Percentiles rank a stretch among this genome's conserved stretches.
These are phyloP conservation scores for Syzygium jambos DNA, from an alignment of 345 rosid genomes.

Conservation along the genomic window DNA sequence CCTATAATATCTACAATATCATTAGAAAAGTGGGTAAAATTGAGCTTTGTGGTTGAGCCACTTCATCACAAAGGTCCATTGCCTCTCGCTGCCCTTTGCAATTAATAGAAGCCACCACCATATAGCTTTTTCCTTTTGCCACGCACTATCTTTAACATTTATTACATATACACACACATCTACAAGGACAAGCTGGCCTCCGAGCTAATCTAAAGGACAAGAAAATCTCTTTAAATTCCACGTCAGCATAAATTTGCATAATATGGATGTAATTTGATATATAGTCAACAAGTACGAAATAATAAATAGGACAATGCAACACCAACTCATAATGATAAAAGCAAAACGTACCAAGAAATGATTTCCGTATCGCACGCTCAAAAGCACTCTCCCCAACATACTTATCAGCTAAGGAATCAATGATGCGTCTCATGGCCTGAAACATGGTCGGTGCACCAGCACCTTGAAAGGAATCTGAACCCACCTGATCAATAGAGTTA, in stretches of 20 bases:
- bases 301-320: neutral
- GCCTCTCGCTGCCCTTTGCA: neutral
- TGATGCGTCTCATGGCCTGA: slow-evolving; percentile 86
- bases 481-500: slow-evolving; percentile 49
- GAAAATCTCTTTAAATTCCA: neutral
- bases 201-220: neutral
- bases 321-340: neutral
- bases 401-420: slow-evolving; percentile 49
- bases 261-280: neutral
- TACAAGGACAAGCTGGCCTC: rapidly evolving
- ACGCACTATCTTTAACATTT: no score
- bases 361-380: slow-evolving; percentile 69
- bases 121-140: neutral
- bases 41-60: neutral
- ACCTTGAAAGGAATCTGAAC: slow-evolving; percentile 86
- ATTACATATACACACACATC: no score
- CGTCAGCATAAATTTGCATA: neutral
- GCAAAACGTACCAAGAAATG: slow-evolving; percentile 66
- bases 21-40: neutral
- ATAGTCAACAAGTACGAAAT: neutral
- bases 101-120: neutral
- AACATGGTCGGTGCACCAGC: slow-evolving; percentile 95
- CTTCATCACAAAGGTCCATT: neutral
- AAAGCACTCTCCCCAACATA: slow-evolving; percentile 47
- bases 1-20: neutral